Conservation (phyloP, 331 rosid species). For the Rhamnella rubrinervis region DNA sequence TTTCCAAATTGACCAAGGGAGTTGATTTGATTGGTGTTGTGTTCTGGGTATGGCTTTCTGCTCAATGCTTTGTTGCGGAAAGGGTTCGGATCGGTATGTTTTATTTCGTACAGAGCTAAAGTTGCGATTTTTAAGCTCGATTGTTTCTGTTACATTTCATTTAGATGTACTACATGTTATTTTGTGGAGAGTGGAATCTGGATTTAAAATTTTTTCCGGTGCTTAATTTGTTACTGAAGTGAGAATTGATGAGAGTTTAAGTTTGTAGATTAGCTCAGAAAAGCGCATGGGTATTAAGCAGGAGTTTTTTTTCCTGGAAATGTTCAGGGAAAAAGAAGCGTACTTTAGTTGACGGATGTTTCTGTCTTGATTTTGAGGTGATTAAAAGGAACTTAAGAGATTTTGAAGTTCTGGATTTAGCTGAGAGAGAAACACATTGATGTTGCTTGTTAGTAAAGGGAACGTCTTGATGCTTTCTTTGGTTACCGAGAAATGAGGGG, state of each 20-base stretch:
- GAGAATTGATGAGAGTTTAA: not conserved
- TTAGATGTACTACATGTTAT: not conserved
- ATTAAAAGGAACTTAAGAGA: slow-evolving; percentile 6
- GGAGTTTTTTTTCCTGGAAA: not conserved
- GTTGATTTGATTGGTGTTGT: slow-evolving; percentile 29
- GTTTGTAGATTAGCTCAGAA: slow-evolving; percentile 14
- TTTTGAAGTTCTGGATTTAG: slow-evolving; percentile 29
- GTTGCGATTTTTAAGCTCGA: slow-evolving; percentile 9
- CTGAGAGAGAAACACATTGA: slow-evolving; percentile 20
- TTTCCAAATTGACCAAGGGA: not conserved
- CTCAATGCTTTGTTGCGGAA: slow-evolving; percentile 56
- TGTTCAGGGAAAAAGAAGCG: not conserved
- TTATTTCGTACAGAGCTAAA: not conserved
- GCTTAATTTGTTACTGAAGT: not conserved
- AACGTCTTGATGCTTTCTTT: slow-evolving; percentile 8
- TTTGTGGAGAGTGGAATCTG: slow-evolving; percentile 8
- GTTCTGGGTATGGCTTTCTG: slow-evolving; percentile 48
- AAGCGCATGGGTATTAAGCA: not conserved
- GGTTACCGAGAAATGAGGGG: not conserved
- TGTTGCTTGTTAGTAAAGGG: slow-evolving; percentile 2
- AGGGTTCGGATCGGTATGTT: slow-evolving; percentile 63
- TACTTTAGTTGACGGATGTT: not conserved
- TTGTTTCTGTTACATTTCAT: slow-evolving; percentile 10
- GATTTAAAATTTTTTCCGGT: not conserved
- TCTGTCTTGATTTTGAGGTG: slow-evolving; percentile 2